Evolutionary conservation across 1,139 yeast genomes (phyloP).

Genomic region (Protomyces lactucae-debilis): DNA sequence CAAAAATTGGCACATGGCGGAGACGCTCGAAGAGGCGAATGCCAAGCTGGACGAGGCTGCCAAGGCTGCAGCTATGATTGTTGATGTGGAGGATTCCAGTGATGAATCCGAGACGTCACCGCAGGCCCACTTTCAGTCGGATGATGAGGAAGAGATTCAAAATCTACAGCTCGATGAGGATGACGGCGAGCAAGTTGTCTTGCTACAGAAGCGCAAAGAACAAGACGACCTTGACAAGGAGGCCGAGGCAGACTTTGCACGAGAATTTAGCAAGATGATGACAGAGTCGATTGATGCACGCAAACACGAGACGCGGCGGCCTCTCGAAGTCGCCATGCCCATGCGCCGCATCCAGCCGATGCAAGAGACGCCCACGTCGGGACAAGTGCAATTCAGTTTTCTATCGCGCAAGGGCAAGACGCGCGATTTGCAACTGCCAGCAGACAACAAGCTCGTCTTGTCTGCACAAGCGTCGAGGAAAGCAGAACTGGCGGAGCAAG

Average conservation of each 20-base stretch:
- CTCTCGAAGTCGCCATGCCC: slow-evolving; percentile 41
- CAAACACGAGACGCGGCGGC: slow-evolving; percentile 31
- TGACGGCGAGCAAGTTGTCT: slow-evolving; percentile 34
- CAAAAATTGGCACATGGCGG: slow-evolving; percentile 44
- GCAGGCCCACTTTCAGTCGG: slow-evolving; percentile 35
- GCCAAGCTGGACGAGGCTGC: slow-evolving; percentile 34
- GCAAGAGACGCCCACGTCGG: background rate
- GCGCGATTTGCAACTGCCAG: slow-evolving; percentile 26
- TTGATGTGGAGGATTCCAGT: slow-evolving; percentile 32
- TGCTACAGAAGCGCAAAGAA: slow-evolving; percentile 25
- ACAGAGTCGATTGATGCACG: slow-evolving; percentile 36
- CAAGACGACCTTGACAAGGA: slow-evolving; percentile 24
- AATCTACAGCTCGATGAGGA: slow-evolving; percentile 37
- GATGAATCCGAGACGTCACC: slow-evolving; percentile 33
- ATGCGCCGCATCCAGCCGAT: slow-evolving; percentile 12
- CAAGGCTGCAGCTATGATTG: background rate
- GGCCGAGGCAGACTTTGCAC: slow-evolving; percentile 38
- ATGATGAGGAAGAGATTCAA: slow-evolving; percentile 35
- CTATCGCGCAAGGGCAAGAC: slow-evolving; percentile 32
- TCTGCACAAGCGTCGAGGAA: background rate
- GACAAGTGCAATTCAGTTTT: slow-evolving; percentile 30
- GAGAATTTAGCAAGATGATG: slow-evolving; percentile 40
- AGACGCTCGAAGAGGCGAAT: slow-evolving; percentile 45
- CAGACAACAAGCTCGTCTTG: slow-evolving; percentile 3
- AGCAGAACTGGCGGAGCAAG: slow-evolving; percentile 12